Percentiles rank a stretch among this genome's conserved stretches.
These are phyloP conservation scores for Alternaria burnsii DNA, from an alignment of 2,329 filamentous ascomycete genomes.

Conservation along the genomic window DNA sequence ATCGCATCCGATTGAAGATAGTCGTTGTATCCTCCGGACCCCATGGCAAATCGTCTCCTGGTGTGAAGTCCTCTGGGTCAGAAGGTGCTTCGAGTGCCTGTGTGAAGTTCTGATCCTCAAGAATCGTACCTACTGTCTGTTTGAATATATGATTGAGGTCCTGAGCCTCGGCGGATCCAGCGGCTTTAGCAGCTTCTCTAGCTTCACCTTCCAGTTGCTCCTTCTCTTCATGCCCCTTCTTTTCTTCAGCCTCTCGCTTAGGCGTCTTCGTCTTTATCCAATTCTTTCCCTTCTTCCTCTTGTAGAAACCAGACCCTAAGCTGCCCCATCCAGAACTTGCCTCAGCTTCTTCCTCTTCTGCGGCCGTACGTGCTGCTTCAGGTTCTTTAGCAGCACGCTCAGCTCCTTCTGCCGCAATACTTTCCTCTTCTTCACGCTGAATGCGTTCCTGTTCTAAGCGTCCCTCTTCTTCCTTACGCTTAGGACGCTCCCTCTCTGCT, in stretches of 20 bases:
- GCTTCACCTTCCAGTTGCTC: slow-evolving; percentile 39
- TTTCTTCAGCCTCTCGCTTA: slow-evolving; percentile 39
- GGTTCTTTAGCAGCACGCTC: slow-evolving; percentile 36
- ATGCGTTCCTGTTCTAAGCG: slow-evolving; percentile 31
- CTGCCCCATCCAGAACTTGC: slow-evolving; percentile 34
- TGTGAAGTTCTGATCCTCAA: no score
- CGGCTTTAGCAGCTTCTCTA: slow-evolving; percentile 37
- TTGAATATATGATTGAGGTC: no score
- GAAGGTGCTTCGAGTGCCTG: no score
- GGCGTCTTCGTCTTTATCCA: slow-evolving; percentile 35
- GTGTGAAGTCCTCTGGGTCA: no score
- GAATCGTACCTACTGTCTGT: no score
- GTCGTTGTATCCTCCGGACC: no score
- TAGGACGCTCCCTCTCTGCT: no score
- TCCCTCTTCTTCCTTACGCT: slow-evolving; percentile 48
- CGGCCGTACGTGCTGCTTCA: slow-evolving; percentile 1
- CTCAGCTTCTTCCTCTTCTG: slow-evolving; percentile 29
- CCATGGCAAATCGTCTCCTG: no score
- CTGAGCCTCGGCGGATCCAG: slow-evolving; percentile 24
- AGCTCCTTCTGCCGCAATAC: slow-evolving; percentile 50
- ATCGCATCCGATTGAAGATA: no score
- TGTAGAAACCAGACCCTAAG: slow-evolving; percentile 18
- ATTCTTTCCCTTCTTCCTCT: slow-evolving; percentile 45
- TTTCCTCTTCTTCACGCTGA: slow-evolving; percentile 43
- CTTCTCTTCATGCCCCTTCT: slow-evolving; percentile 39